Evolutionary conservation across 2,329 filamentous ascomycete genomes (phyloP), one percentile per base, ranked within the genome.

Genomic region (Alternaria triticimaculans): DNA sequence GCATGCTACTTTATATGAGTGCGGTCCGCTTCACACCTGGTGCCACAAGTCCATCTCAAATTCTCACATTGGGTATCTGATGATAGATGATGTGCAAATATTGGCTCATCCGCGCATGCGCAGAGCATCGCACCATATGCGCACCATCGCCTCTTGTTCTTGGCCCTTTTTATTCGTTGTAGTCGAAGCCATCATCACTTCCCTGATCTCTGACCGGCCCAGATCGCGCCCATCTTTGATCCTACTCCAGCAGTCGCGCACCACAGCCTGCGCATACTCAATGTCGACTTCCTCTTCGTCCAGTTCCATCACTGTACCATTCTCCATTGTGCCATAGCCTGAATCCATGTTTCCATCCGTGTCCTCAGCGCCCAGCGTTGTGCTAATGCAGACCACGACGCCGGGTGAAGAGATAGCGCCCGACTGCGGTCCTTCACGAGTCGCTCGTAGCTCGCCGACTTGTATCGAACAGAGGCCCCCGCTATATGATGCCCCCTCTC

Each of bases 71-170:
- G 49, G 49, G 49, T 53, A 53, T 53, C 9, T 53, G 49, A 15
- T 53, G 11, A 23, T 41, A 37, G 14, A 53, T 53, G 20, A 10
- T 21, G n/a, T 45, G n/a, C 28, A 14, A 26, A 43, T 4, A 20
- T 3, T 26, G 7, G 12, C 50, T 75, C 68, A 77, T 9, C 69
- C 70, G 45, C 75, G 65, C 43, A 76, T 58, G 37, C 66, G 72
- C 51, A 79, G 58, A n/a, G 70, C 63, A 33, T 77, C 76, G 41
- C 76, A 78, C 77, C 77, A 79, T 70, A 78, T 74, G 33, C 73
- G 66, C 51, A 77, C 73, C 5, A 56, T 54, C 14, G 71, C 68
- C 15, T 78, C 72, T 7, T 62, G 66, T 48, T 69, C 64, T 14
- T 63, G 56, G n/a, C 54, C 60, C 26, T 57, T 64, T 3, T 30